Evolutionary conservation across 495 filamentous ascomycete species (phyloP).

Genomic region (Cairneyella variabilis): DNA sequence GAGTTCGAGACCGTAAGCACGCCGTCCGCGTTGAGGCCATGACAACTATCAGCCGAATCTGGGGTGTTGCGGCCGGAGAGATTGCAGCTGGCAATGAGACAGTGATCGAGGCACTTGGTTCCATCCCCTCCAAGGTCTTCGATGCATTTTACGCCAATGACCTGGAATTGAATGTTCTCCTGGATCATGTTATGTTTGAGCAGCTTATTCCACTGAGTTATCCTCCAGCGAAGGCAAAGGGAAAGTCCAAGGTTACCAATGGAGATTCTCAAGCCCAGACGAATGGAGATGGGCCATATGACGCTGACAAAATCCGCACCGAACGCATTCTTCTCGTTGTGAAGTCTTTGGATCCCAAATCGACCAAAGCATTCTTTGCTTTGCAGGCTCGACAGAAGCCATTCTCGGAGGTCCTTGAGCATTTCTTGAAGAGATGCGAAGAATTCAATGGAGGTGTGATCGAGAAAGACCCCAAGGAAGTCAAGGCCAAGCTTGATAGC

Average conservation of each 20-base stretch:
- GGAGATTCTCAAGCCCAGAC: slow-evolving; percentile 50
- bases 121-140: slow-evolving; percentile 80
- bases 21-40: slow-evolving; percentile 82
- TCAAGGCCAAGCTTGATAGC: slow-evolving; percentile 61
- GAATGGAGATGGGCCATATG: slow-evolving; percentile 45
- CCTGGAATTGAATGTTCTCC: slow-evolving; percentile 71
- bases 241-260: slow-evolving; percentile 51
- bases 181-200: slow-evolving; percentile 85
- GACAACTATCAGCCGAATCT: slow-evolving; percentile 76
- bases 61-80: slow-evolving; percentile 86
- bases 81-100: slow-evolving; percentile 78
- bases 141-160: slow-evolving; percentile 91
- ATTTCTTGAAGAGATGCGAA: slow-evolving; percentile 76
- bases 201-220: slow-evolving; percentile 80
- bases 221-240: slow-evolving; percentile 72
- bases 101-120: slow-evolving; percentile 65
- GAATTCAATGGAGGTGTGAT: slow-evolving; percentile 84
- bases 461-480: slow-evolving; percentile 61
- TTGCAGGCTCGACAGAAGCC: slow-evolving; percentile 70
- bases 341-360: slow-evolving; percentile 69
- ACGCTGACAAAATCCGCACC: slow-evolving; percentile 80
- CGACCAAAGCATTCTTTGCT: slow-evolving; percentile 85
- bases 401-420: slow-evolving; percentile 63
- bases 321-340: slow-evolving; percentile 81
- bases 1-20: slow-evolving; percentile 81